phyloP scores from a whole-genome alignment of 176 grass and related monocot genomes.

The Phyllostachys edulis region DNA sequence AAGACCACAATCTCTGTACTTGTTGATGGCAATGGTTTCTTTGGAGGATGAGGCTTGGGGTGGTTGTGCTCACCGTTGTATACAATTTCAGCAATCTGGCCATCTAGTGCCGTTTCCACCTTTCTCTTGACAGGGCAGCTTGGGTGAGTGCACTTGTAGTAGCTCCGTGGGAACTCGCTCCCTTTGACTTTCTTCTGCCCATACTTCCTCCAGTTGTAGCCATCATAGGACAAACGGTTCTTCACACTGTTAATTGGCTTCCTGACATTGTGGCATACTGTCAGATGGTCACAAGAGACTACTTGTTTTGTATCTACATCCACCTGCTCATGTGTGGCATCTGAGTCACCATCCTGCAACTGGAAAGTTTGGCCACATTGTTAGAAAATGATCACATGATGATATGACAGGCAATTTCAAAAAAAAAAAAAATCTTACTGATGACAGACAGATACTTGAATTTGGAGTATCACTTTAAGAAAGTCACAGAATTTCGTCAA shows the following conservation, averaged over 20 bases:
- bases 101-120: slow-evolving; percentile 52
- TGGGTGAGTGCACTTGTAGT: slow-evolving; percentile 71
- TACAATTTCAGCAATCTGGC: slow-evolving; percentile 49
- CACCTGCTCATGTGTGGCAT: slow-evolving; percentile 7
- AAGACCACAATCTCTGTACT: slow-evolving; percentile 5
- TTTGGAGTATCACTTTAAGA: not conserved
- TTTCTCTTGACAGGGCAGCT: slow-evolving; percentile 60
- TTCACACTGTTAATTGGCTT: slow-evolving; percentile 6
- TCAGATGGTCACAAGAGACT: not conserved
- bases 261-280: not conserved
- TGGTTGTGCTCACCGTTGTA: slow-evolving; percentile 63
- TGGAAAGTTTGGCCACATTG: slow-evolving; percentile 6
- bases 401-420: not conserved
- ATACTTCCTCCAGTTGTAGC: slow-evolving; percentile 71
- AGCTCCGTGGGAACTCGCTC: slow-evolving; percentile 58
- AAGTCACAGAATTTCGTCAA: not conserved
- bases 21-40: not conserved
- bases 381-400: slow-evolving; percentile 6
- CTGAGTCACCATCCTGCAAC: slow-evolving; percentile 12
- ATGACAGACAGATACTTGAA: not conserved
- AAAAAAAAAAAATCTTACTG: not conserved
- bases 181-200: slow-evolving; percentile 74
- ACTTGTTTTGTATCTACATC: slow-evolving; percentile 22
- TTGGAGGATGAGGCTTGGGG: slow-evolving; percentile 37
- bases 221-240: slow-evolving; percentile 37